Evolutionary conservation across 2,329 filamentous ascomycete species (phyloP).

Genomic region (Fusarium aywerte): DNA sequence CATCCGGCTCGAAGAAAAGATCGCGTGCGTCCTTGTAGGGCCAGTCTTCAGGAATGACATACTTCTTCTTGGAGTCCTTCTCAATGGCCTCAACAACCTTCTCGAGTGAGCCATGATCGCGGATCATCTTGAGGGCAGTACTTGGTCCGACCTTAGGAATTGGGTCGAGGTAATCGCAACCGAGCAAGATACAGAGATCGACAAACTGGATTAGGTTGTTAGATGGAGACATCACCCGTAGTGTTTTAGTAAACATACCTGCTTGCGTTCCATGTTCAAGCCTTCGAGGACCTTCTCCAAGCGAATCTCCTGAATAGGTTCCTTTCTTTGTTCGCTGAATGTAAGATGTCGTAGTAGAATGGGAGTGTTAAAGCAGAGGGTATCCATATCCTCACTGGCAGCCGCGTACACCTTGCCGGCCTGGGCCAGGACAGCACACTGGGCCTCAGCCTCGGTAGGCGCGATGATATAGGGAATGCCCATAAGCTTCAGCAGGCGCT

Average conservation of each 20-base stretch:
- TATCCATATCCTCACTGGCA: slow-evolving; percentile 99
- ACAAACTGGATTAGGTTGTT: slow-evolving; percentile 74
- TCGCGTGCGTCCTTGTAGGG: slow-evolving; percentile 91
- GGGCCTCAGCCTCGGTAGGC: slow-evolving; percentile 95
- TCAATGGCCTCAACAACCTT: slow-evolving; percentile 85
- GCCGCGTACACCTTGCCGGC: slow-evolving; percentile 97
- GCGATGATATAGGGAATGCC: slow-evolving; percentile 95
- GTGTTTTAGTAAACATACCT: slow-evolving; percentile 63
- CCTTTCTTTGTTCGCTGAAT: slow-evolving; percentile 96
- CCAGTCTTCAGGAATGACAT: slow-evolving; percentile 93
- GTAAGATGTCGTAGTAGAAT: slow-evolving; percentile 93
- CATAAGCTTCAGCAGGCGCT: slow-evolving; percentile 91
- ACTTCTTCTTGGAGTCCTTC: slow-evolving; percentile 81
- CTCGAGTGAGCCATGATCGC: slow-evolving; percentile 88
- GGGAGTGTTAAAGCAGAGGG: slow-evolving; percentile 91
- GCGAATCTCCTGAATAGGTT: slow-evolving; percentile 95
- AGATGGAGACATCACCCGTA: neutral
- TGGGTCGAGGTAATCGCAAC: slow-evolving; percentile 97
- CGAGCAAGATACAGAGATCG: slow-evolving; percentile 95
- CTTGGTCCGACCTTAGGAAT: slow-evolving; percentile 93
- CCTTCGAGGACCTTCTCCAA: slow-evolving; percentile 88
- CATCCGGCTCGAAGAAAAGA: slow-evolving; percentile 91
- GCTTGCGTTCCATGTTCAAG: slow-evolving; percentile 84
- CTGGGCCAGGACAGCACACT: slow-evolving; percentile 89
- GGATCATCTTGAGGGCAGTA: slow-evolving; percentile 92